Conservation (phyloP, 108 stramenopile genomes). For the Cyclotella choctawhatcheeana region DNA sequence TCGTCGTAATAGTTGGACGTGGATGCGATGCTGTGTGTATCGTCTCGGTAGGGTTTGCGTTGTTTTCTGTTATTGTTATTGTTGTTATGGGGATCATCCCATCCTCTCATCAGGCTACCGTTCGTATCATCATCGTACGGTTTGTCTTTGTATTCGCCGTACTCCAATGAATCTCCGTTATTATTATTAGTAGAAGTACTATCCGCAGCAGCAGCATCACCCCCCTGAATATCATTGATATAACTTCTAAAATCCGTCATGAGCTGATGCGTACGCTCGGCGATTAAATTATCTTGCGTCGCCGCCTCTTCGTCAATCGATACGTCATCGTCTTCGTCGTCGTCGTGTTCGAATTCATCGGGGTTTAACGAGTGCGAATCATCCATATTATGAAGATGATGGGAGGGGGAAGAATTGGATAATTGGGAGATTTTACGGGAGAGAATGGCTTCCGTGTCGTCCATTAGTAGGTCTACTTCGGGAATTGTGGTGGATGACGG, state of each 20-base stretch:
- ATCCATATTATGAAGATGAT: too few species aligned
- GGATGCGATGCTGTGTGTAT: neutral
- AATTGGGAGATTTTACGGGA: neutral
- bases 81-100: neutral
- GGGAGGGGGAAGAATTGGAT: neutral
- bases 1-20: conserved; percentile 10
- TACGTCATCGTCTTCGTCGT: neutral
- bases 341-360: neutral
- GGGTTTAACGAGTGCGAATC: too few species aligned
- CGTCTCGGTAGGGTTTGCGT: neutral
- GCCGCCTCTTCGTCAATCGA: conserved; percentile 7
- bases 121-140: neutral
- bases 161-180: neutral
- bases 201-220: neutral
- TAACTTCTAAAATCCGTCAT: conserved; percentile 11
- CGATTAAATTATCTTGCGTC: conserved; percentile 4
- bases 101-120: neutral
- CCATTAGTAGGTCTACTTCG: too few species aligned
- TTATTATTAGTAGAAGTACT: neutral
- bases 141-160: too few species aligned
- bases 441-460: too few species aligned
- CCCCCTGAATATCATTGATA: conserved; percentile 5
- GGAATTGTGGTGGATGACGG: neutral
- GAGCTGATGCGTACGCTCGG: conserved; percentile 5
- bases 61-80: too few species aligned